These are phyloP conservation scores for Kodamaea leandrae DNA, from an alignment of 805 yeast species.

Conservation along the genomic window DNA sequence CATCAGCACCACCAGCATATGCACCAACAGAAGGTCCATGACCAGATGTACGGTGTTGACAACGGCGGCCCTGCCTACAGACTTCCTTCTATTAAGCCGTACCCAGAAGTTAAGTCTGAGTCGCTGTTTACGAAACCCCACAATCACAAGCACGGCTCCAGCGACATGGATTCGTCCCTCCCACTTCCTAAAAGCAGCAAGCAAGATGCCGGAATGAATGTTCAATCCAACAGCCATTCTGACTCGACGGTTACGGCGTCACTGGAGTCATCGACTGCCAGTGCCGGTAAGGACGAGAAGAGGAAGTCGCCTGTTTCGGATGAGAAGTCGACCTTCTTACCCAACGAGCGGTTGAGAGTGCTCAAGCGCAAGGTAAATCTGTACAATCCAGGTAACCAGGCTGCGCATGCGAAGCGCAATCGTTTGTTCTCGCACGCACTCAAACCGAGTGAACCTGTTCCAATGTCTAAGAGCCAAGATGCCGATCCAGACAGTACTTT, in stretches of 20 bases:
- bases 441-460: conserved; percentile 21
- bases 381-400: not conserved
- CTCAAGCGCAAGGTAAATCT: conserved; percentile 20
- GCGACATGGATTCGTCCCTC: conserved; percentile 2
- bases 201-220: conserved; percentile 1
- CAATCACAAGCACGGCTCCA: no score
- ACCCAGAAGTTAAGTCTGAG: not conserved
- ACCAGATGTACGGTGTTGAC: no score
- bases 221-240: not conserved
- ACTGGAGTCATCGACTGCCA: not conserved
- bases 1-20: conserved; percentile 1
- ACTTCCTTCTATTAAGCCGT: not conserved
- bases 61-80: no score
- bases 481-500: not conserved
- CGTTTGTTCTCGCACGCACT: conserved; percentile 19
- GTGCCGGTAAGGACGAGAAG: not conserved
- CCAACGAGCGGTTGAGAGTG: conserved; percentile 26
- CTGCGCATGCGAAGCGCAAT: conserved; percentile 5
- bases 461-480: conserved; percentile 8
- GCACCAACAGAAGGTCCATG: conserved; percentile 2
- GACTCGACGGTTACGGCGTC: conserved; percentile 2
- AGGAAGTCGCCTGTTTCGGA: conserved; percentile 1
- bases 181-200: conserved; percentile 4
- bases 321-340: conserved; percentile 18
- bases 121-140: no score